phyloP scores from a whole-genome alignment of 2,329 filamentous ascomycete genomes.

The Fusarium sp. region DNA sequence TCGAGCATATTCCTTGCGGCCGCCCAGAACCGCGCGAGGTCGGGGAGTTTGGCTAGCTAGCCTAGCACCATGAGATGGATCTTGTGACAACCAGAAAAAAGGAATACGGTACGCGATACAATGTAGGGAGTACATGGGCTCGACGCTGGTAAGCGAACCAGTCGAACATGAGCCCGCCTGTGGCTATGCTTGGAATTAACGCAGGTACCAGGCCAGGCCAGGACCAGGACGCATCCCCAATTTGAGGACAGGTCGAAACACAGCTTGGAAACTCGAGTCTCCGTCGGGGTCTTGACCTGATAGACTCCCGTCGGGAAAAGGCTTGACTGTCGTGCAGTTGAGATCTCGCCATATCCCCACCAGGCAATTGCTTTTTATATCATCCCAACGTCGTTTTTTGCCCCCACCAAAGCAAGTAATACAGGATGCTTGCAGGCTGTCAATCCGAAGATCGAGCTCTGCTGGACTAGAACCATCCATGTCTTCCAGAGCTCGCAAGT shows the following conservation, averaged over 20 bases:
- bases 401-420: neutral
- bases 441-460: neutral
- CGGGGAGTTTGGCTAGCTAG: constrained; percentile 19
- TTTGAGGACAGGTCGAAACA: neutral
- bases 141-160: constrained; percentile 11
- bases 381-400: neutral
- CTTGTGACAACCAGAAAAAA: constrained; percentile 4
- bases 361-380: constrained; percentile 8
- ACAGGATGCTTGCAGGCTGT: neutral
- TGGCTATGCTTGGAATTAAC: constrained; percentile 17
- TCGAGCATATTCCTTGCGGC: constrained; percentile 24
- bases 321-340: neutral
- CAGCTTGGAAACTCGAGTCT: neutral
- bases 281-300: neutral
- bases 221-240: neutral
- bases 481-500: constrained; percentile 35
- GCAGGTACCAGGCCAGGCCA: constrained; percentile 28
- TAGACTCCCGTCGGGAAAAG: neutral
- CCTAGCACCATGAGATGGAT: constrained; percentile 1
- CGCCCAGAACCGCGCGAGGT: constrained; percentile 14
- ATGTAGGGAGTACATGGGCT: neutral
- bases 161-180: constrained; percentile 1
- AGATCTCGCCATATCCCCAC: constrained; percentile 9
- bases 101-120: constrained; percentile 7
- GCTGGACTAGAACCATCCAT: neutral